A percentile compares a stretch with the other conserved stretches of the same genome.
Evolutionary conservation across 352 stramenopile species (phyloP).

Genomic region (Globisporangium paddicum): DNA sequence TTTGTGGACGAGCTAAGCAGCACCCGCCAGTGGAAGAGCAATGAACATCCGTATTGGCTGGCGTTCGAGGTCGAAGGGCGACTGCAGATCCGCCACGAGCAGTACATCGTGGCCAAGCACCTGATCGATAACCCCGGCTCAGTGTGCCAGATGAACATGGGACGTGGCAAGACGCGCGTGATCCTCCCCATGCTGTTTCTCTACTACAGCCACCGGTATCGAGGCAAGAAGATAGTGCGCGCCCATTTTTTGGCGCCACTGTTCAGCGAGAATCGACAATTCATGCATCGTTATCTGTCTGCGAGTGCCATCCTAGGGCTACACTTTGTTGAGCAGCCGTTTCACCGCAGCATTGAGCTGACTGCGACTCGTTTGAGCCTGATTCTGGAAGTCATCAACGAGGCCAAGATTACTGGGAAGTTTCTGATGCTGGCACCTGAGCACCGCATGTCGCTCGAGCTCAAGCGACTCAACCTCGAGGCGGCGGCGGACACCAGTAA

Average conservation of each 20-base stretch:
- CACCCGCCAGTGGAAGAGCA: slow-evolving; percentile 39
- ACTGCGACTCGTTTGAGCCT: slow-evolving; percentile 15
- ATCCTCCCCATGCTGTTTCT: slow-evolving; percentile 88
- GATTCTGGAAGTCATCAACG: slow-evolving; percentile 30
- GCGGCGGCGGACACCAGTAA: slow-evolving; percentile 9
- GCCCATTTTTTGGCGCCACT: slow-evolving; percentile 58
- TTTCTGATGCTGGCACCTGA: slow-evolving; percentile 80
- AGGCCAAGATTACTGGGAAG: slow-evolving; percentile 32
- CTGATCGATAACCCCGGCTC: slow-evolving; percentile 58
- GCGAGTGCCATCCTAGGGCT: slow-evolving; percentile 32
- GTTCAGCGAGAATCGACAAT: slow-evolving; percentile 59
- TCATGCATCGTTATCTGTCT: slow-evolving; percentile 55
- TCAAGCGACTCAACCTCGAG: slow-evolving; percentile 67
- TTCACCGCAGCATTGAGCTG: slow-evolving; percentile 54
- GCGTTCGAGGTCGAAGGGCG: slow-evolving; percentile 83
- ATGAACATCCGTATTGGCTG: slow-evolving; percentile 71
- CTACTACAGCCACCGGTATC: slow-evolving; percentile 31
- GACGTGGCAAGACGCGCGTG: slow-evolving; percentile 83
- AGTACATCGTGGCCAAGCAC: slow-evolving; percentile 71
- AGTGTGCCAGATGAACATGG: slow-evolving; percentile 87
- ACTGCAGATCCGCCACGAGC: slow-evolving; percentile 79
- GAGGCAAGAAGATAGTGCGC: slow-evolving; percentile 28
- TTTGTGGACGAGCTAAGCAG: slow-evolving; percentile 55
- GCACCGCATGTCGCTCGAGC: slow-evolving; percentile 83
- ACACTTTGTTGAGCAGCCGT: slow-evolving; percentile 62